These are phyloP conservation scores for Hamigera avellanea DNA, from an alignment of 495 filamentous ascomycete genomes.

Conservation along the genomic window DNA sequence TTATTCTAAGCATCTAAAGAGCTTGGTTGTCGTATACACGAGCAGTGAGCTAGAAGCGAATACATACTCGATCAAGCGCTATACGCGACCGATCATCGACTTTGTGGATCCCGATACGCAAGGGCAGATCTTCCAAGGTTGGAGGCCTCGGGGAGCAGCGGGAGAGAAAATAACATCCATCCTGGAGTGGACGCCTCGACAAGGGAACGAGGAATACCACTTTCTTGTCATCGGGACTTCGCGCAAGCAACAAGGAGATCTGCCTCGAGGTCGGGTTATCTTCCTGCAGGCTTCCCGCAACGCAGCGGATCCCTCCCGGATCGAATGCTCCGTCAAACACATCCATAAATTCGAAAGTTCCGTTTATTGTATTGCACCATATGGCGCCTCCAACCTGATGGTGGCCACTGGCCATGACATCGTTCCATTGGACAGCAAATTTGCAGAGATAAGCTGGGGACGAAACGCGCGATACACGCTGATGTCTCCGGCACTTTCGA, in stretches of 20 bases:
- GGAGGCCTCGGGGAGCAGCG: slow-evolving; percentile 23
- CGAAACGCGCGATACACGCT: slow-evolving; percentile 18
- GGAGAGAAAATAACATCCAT: slow-evolving; percentile 39
- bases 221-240: slow-evolving; percentile 35
- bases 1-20: slow-evolving; percentile 28
- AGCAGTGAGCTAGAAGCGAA: slow-evolving; percentile 12
- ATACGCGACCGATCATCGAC: slow-evolving; percentile 23
- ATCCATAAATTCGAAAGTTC: slow-evolving; percentile 22
- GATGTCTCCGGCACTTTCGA: slow-evolving; percentile 30
- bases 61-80: slow-evolving; percentile 13
- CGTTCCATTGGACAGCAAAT: slow-evolving; percentile 22
- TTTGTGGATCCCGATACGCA: slow-evolving; percentile 32
- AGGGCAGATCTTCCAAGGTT: slow-evolving; percentile 5
- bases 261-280: slow-evolving; percentile 20
- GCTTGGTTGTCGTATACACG: slow-evolving; percentile 31
- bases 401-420: slow-evolving; percentile 26
- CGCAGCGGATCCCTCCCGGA: slow-evolving; percentile 11
- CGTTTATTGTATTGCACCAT: slow-evolving; percentile 33
- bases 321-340: slow-evolving; percentile 27
- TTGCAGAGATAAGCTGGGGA: slow-evolving; percentile 20
- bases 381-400: slow-evolving; percentile 26
- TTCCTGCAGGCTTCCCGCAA: slow-evolving; percentile 23
- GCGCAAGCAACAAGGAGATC: slow-evolving; percentile 12
- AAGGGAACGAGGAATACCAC: slow-evolving; percentile 31
- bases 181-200: slow-evolving; percentile 35